phyloP scores from a whole-genome alignment of 129 eudicot species.

The Flaveria trinervia region DNA sequence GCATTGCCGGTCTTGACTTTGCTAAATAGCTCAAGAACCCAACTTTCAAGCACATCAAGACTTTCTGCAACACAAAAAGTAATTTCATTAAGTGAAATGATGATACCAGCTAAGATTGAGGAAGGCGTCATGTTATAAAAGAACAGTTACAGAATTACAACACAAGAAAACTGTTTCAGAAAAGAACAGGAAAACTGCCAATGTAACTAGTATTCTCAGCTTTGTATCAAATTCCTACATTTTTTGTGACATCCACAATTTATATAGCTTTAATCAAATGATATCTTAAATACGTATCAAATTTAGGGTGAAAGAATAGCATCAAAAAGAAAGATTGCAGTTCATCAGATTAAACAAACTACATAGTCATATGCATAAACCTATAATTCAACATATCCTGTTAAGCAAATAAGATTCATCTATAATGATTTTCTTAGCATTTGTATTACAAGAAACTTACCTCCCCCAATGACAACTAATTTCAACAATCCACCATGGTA shows the following conservation, averaged over 20 bases:
- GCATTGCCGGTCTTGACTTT: constrained; percentile 57
- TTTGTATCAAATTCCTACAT: neutral
- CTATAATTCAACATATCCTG: constrained; percentile 8
- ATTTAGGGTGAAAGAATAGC: neutral
- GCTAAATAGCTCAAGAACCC: constrained; percentile 82
- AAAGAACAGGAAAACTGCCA: neutral
- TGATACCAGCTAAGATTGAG: constrained; percentile 20
- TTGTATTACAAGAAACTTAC: constrained; percentile 35
- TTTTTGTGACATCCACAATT: neutral
- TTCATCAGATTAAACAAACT: constrained; percentile 22
- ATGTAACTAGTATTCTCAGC: neutral
- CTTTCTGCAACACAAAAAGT: constrained; percentile 65
- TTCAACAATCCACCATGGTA: constrained; percentile 85
- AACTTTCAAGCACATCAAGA: constrained; percentile 86
- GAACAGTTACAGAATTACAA: neutral
- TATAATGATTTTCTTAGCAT: neutral
- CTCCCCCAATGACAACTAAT: constrained; percentile 91
- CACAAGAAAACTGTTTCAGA: neutral
- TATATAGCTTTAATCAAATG: constrained; percentile 9
- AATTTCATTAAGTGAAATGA: constrained; percentile 1
- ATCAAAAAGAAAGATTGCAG: constrained; percentile 14
- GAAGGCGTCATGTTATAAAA: constrained; percentile 8
- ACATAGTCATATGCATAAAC: neutral
- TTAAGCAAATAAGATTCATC: constrained; percentile 13
- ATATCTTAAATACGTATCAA: neutral